Evolutionary conservation across 495 filamentous ascomycete species (phyloP).

Genomic region (Penicillium subrubescens): DNA sequence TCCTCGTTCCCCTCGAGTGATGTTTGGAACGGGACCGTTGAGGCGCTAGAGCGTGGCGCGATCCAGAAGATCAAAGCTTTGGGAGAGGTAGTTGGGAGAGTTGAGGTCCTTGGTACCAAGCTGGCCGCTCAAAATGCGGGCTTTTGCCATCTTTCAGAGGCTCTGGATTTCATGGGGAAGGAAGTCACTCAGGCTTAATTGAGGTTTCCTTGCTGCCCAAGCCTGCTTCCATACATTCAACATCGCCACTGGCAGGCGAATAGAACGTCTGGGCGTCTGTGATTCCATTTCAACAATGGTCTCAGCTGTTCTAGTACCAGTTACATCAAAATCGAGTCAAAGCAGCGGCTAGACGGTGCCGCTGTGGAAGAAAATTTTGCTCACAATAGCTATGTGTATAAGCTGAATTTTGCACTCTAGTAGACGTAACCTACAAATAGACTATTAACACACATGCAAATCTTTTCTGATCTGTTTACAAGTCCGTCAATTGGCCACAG

Average conservation of each 20-base stretch:
- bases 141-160: neutral
- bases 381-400: neutral
- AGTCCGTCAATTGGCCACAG: neutral
- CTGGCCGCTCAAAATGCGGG: neutral
- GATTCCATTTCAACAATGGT: neutral
- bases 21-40: neutral
- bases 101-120: neutral
- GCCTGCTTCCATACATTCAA: neutral
- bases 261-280: neutral
- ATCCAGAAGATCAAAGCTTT: neutral
- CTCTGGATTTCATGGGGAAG: neutral
- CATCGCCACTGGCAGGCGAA: neutral
- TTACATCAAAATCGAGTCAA: neutral
- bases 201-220: neutral
- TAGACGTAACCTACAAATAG: neutral
- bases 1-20: neutral
- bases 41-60: neutral
- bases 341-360: neutral
- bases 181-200: neutral
- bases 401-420: neutral
- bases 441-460: neutral
- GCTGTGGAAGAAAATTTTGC: neutral
- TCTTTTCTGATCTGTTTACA: neutral
- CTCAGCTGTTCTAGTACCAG: neutral
- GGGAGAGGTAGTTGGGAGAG: neutral